Percentiles rank a stretch among this genome's conserved stretches.
phyloP scores from a whole-genome alignment of 1,139 yeast genomes.

The Pneumocystis sp. region DNA sequence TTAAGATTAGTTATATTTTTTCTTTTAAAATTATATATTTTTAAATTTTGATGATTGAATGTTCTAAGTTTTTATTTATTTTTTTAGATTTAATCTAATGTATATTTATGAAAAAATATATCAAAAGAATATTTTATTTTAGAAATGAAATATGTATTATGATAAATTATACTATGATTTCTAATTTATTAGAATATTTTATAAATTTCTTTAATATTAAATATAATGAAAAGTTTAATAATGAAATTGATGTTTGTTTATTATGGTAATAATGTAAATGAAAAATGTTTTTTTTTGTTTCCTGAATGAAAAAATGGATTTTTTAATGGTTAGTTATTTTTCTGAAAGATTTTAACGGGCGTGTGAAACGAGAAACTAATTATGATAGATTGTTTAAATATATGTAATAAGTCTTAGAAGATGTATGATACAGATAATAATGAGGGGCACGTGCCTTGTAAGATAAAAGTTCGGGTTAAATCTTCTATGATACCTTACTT shows the following conservation, averaged over 20 bases:
- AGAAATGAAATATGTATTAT: neutral
- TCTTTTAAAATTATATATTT: neutral
- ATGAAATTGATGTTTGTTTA: neutral
- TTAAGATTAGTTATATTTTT: neutral
- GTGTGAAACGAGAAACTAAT: neutral
- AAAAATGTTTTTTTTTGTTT: neutral
- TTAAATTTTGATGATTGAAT: neutral
- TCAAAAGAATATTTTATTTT: neutral
- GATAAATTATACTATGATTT: neutral
- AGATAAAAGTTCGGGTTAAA: neutral
- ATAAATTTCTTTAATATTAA: neutral
- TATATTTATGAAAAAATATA: neutral
- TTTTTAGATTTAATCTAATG: neutral
- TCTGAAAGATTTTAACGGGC: neutral
- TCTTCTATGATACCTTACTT: neutral
- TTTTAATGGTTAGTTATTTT: neutral
- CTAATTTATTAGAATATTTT: neutral
- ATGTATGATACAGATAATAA: neutral
- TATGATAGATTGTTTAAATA: neutral
- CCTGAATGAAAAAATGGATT: neutral
- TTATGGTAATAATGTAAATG: neutral
- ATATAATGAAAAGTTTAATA: neutral
- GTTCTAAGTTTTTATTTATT: neutral
- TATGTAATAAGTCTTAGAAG: neutral
- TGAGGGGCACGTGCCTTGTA: neutral